phyloP scores from a whole-genome alignment of 768 basidiomycete species.

The Termitomyces sp. region DNA sequence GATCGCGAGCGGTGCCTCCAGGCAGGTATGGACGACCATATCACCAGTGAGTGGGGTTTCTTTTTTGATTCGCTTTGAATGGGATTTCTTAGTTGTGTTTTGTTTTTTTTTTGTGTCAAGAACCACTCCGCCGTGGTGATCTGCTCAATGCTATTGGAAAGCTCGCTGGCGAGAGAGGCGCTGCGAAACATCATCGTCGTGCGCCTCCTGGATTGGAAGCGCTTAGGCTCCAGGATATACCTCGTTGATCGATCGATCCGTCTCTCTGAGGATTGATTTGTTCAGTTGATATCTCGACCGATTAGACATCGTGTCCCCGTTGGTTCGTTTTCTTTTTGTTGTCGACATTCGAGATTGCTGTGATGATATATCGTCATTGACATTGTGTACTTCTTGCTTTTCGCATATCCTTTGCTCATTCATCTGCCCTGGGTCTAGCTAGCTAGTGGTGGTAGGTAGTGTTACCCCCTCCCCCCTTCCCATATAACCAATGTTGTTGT shows the following conservation, averaged over 20 bases:
- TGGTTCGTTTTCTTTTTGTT: too few relatives aligned
- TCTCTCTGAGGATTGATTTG: too few relatives aligned
- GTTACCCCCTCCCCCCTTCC: neutral
- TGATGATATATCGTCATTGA: neutral
- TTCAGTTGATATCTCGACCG: neutral
- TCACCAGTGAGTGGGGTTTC: constrained; percentile 53
- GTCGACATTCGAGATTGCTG: neutral
- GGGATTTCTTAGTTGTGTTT: neutral
- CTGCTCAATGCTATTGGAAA: constrained; percentile 79
- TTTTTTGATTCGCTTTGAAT: neutral
- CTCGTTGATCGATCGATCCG: neutral
- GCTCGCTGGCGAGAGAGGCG: constrained; percentile 60
- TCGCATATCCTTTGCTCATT: neutral
- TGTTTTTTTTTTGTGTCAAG: too few relatives aligned
- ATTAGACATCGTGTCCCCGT: neutral
- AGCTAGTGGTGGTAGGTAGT: too few relatives aligned
- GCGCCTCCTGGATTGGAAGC: constrained; percentile 5
- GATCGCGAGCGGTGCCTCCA: constrained; percentile 44
- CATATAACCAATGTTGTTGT: neutral
- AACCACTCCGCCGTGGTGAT: constrained; percentile 75
- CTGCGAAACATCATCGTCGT: constrained; percentile 27
- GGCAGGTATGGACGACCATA: constrained; percentile 67
- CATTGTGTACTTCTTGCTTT: neutral
- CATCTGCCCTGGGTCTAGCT: neutral
- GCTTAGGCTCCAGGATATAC: neutral